Evolutionary conservation across 192 early-diverging fungal species (phyloP).

Genomic region (Umbelopsis ramanniana): DNA sequence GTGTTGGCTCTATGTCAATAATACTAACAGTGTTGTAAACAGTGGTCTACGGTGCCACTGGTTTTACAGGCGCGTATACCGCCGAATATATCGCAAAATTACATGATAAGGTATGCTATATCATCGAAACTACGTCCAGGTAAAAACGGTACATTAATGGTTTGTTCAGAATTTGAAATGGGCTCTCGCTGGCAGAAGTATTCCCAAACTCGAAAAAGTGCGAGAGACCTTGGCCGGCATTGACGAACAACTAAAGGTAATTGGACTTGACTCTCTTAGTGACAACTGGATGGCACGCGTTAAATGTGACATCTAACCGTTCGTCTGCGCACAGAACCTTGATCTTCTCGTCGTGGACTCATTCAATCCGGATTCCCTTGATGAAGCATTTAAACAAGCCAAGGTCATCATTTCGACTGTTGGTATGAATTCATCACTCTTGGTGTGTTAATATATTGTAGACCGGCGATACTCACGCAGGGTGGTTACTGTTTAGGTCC

Average conservation of each 20-base stretch:
- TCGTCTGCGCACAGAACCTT: slow-evolving; percentile 40
- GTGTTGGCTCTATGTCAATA: neutral
- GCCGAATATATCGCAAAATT: slow-evolving; percentile 61
- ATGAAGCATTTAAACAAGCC: slow-evolving; percentile 60
- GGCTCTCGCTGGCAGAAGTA: slow-evolving; percentile 81
- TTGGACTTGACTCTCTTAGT: too few species aligned
- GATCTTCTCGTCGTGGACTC: slow-evolving; percentile 75
- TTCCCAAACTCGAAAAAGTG: slow-evolving; percentile 66
- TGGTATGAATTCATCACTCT: slow-evolving; percentile 41
- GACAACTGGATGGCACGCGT: too few species aligned
- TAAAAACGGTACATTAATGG: slow-evolving; percentile 20
- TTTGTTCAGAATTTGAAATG: slow-evolving; percentile 56
- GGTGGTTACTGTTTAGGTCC: slow-evolving; percentile 46
- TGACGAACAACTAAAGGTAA: slow-evolving; percentile 50
- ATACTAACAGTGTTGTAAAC: neutral
- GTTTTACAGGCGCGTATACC: slow-evolving; percentile 80
- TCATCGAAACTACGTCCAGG: neutral
- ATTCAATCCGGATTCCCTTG: slow-evolving; percentile 59
- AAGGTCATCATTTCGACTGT: slow-evolving; percentile 83
- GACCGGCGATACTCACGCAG: neutral
- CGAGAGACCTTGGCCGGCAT: slow-evolving; percentile 55
- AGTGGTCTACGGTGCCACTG: slow-evolving; percentile 77
- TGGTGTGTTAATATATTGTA: neutral
- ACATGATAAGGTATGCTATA: slow-evolving; percentile 22
- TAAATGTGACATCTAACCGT: too few species aligned